Evolutionary conservation across 495 filamentous ascomycete species (phyloP).

Genomic region (Neurospora tetrasperma): DNA sequence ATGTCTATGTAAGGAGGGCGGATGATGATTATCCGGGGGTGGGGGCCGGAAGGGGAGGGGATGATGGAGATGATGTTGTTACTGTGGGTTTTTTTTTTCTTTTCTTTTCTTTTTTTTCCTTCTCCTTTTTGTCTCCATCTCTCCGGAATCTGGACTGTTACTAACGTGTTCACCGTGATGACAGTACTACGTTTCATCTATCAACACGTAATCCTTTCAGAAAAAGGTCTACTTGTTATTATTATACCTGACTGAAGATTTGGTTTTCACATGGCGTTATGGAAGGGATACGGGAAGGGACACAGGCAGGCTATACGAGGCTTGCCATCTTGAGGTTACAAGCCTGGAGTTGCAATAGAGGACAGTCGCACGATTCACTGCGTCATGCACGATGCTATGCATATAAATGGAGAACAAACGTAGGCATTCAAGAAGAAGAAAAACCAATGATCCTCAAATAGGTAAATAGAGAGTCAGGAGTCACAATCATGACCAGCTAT

Average conservation of each 20-base stretch:
- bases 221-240: too few species aligned
- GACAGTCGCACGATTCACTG: neutral
- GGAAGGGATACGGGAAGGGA: neutral
- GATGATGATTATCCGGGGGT: constrained; percentile 35
- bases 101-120: too few species aligned
- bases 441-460: too few species aligned
- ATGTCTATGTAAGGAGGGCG: constrained; percentile 74
- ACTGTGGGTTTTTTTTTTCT: neutral
- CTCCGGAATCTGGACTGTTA: too few species aligned
- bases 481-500: too few species aligned
- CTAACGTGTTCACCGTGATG: neutral
- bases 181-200: constrained; percentile 13
- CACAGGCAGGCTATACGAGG: neutral
- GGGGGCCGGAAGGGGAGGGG: neutral
- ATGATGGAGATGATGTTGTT: neutral
- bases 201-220: constrained; percentile 3
- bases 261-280: neutral
- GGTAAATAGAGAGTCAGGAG: too few species aligned
- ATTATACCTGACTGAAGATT: neutral
- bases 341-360: neutral
- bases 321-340: neutral
- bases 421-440: too few species aligned
- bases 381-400: neutral
- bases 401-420: neutral
- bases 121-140: too few species aligned